Evolutionary conservation across 129 eudicot species (phyloP).

Genomic region (Centaurea solstitialis): DNA sequence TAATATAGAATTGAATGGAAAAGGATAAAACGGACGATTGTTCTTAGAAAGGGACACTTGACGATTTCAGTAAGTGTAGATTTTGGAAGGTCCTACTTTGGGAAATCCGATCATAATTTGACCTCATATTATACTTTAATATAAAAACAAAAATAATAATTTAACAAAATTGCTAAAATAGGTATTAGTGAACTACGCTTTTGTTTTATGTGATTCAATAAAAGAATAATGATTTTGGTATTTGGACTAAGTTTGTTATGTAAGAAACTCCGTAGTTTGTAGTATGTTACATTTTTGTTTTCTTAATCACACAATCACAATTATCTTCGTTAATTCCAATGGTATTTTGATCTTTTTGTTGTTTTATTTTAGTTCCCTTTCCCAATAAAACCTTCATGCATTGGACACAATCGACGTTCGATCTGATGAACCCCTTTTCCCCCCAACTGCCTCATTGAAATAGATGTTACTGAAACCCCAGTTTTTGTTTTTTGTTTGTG

Average conservation of each 20-base stretch:
- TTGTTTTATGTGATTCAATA: neutral
- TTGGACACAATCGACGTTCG: too few species aligned
- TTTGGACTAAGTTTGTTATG: too few species aligned
- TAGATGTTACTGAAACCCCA: too few species aligned
- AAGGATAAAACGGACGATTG: slow-evolving; percentile 7
- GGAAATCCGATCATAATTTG: slow-evolving; percentile 21
- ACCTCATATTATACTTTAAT: neutral
- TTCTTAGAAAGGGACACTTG: slow-evolving; percentile 11
- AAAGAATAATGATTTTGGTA: neutral
- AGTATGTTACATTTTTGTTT: neutral
- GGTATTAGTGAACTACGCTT: neutral
- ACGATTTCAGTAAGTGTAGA: slow-evolving; percentile 4
- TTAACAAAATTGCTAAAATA: neutral
- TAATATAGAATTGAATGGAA: neutral
- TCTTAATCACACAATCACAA: too few species aligned
- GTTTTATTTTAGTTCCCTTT: too few species aligned
- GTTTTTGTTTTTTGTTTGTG: too few species aligned
- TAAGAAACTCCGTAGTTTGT: neutral
- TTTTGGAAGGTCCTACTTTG: slow-evolving; percentile 13
- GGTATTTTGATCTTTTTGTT: too few species aligned
- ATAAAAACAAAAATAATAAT: neutral
- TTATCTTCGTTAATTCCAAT: too few species aligned
- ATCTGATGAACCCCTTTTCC: too few species aligned
- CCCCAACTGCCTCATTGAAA: too few species aligned
- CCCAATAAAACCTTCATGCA: too few species aligned